A percentile compares a stretch with the other conserved stretches of the same genome.
Evolutionary conservation across 208 protist species (phyloP).

Genomic region (Trichomonas gallinae): DNA sequence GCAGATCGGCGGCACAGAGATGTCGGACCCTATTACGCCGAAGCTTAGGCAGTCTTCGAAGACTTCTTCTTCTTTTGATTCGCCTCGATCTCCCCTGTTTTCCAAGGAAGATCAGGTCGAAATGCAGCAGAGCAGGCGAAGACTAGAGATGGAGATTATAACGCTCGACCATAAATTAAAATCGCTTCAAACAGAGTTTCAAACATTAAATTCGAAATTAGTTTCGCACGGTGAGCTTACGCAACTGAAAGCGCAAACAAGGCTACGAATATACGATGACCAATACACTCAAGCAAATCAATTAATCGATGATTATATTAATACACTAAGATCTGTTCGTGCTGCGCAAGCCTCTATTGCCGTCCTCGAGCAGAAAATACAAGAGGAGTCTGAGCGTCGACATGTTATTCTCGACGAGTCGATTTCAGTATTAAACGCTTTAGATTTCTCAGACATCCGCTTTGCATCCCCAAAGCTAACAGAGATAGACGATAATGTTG

Average conservation of each 20-base stretch:
- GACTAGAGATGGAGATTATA: background rate
- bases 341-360: background rate
- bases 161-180: background rate
- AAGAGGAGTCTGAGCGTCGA: background rate
- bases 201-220: background rate
- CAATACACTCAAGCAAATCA: background rate
- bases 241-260: background rate
- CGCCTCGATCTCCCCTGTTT: background rate
- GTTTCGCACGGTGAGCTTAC: background rate
- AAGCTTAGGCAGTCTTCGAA: background rate
- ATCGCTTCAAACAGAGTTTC: background rate
- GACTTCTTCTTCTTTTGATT: background rate
- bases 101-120: background rate
- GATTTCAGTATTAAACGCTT: background rate
- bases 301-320: background rate
- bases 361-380: background rate
- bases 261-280: background rate
- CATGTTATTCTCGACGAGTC: background rate
- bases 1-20: too few species aligned
- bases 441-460: background rate
- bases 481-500: background rate
- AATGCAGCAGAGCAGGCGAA: background rate
- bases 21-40: background rate
- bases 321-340: background rate
- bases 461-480: background rate